Conservation (phyloP, 2,329 filamentous ascomycete genomes). For the Colletotrichum sp. region DNA sequence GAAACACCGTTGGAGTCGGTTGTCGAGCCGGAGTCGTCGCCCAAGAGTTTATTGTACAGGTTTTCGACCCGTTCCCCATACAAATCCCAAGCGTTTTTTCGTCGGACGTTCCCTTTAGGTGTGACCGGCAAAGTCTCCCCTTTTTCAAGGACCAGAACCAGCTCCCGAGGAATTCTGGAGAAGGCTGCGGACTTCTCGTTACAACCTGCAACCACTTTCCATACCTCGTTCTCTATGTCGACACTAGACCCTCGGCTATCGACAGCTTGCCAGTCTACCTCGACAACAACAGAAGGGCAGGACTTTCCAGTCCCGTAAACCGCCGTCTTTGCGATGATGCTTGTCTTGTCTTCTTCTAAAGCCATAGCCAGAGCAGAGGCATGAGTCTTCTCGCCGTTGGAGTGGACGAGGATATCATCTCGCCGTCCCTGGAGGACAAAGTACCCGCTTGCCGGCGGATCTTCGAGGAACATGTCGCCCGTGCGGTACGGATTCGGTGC, state of each 20-base stretch:
- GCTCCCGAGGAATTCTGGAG: neutral
- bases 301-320: neutral
- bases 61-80: neutral
- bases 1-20: too few relatives aligned
- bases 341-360: neutral
- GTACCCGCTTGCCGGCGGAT: neutral
- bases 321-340: neutral
- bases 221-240: neutral
- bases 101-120: slow-evolving; percentile 6
- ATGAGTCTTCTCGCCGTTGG: slow-evolving; percentile 5
- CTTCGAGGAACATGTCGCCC: neutral
- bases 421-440: slow-evolving; percentile 7
- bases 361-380: neutral
- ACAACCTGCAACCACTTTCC: neutral
- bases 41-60: neutral
- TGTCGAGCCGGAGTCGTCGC: neutral
- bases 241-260: neutral
- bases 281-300: slow-evolving; percentile 1
- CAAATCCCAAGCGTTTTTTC: neutral
- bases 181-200: neutral
- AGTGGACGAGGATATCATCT: neutral
- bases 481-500: slow-evolving; percentile 7
- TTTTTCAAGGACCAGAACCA: neutral
- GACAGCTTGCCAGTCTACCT: neutral
- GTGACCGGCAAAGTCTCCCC: neutral